Conservation (phyloP, 73 alveolate species). For the Breviolum minutum region DNA sequence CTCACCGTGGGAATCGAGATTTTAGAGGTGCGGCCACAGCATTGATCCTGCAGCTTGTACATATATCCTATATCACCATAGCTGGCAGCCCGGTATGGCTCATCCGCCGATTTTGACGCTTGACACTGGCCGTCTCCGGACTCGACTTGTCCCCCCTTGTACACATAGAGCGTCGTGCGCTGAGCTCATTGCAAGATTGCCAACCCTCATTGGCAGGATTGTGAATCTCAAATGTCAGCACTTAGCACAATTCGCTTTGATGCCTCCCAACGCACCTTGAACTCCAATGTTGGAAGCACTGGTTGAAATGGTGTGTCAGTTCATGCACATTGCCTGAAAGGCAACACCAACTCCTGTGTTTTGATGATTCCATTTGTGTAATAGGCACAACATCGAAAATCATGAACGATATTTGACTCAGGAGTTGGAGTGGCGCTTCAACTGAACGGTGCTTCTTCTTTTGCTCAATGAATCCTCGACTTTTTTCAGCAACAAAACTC, state of each 20-base stretch:
- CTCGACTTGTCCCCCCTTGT: constrained; percentile 34
- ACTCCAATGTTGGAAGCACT: constrained; percentile 73
- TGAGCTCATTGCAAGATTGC: background rate
- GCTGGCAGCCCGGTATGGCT: constrained; percentile 12
- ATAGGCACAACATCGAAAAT: background rate
- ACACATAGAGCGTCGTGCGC: constrained; percentile 61
- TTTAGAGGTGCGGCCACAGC: constrained; percentile 90
- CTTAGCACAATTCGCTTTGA: constrained; percentile 44
- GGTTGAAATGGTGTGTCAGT: constrained; percentile 65
- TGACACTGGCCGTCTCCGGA: background rate
- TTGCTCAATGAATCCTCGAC: background rate
- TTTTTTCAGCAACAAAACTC: background rate
- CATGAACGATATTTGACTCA: background rate
- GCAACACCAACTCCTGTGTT: constrained; percentile 77
- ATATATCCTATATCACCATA: background rate
- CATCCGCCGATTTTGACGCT: constrained; percentile 94
- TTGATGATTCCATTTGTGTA: background rate
- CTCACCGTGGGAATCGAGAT: constrained; percentile 84
- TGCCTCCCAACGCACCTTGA: constrained; percentile 36
- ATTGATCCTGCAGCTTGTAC: constrained; percentile 74
- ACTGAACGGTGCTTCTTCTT: background rate
- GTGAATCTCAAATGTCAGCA: constrained; percentile 39
- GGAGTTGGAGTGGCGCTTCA: constrained; percentile 69
- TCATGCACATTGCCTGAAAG: constrained; percentile 46
- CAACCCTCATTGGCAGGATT: background rate